Evolutionary conservation across 768 basidiomycete genomes (phyloP).

Genomic region (Psilocybe cyanescens): DNA sequence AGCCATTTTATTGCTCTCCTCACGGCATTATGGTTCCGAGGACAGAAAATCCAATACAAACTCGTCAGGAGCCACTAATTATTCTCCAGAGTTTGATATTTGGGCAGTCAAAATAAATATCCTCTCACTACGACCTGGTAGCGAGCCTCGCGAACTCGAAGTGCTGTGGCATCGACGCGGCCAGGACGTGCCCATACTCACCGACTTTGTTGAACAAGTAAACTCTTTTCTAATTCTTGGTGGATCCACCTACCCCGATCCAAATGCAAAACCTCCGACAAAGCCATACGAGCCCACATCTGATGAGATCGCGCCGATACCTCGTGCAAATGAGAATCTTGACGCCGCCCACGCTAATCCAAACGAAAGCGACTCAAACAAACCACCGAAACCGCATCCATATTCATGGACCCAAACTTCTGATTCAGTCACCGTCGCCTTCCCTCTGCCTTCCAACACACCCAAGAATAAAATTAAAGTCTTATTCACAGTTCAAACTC

Average conservation of each 20-base stretch:
- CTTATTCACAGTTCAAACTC: conserved; percentile 61
- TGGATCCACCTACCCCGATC: conserved; percentile 56
- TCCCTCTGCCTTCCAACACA: conserved; percentile 79
- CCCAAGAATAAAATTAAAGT: conserved; percentile 68
- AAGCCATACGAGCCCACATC: conserved; percentile 57
- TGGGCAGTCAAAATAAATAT: conserved; percentile 62
- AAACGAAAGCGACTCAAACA: conserved; percentile 19
- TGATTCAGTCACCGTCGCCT: conserved; percentile 81
- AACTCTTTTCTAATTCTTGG: conserved; percentile 61
- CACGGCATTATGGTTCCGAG: conserved; percentile 45
- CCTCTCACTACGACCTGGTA: conserved; percentile 34
- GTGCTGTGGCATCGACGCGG: conserved; percentile 75
- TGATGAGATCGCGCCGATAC: conserved; percentile 73
- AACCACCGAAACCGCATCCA: conserved; percentile 62
- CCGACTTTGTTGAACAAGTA: conserved; percentile 47
- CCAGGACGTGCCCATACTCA: conserved; percentile 67
- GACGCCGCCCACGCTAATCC: conserved; percentile 32
- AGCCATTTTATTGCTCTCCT: conserved; percentile 60
- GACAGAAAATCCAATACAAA: conserved; percentile 9
- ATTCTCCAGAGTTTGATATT: conserved; percentile 58
- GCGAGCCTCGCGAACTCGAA: conserved; percentile 43
- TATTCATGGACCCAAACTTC: conserved; percentile 94
- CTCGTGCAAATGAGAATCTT: conserved; percentile 61
- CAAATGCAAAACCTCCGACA: conserved; percentile 34
- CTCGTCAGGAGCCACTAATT: conserved; percentile 20